Percentiles rank a stretch among this genome's conserved stretches.
Evolutionary conservation across 257 asterid species (phyloP).

Genomic region (Plantago ovata): DNA sequence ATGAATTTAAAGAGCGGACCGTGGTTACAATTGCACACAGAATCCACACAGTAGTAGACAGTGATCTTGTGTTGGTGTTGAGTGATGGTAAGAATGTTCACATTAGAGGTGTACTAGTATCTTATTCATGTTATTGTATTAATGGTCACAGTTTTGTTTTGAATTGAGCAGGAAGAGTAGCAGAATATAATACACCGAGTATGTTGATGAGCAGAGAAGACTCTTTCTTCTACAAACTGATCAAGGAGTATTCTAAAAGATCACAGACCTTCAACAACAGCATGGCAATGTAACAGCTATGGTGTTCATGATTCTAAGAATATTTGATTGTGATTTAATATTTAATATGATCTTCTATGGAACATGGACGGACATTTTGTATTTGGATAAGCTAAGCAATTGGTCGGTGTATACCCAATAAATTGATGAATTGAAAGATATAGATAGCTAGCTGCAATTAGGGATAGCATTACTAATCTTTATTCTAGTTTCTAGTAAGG

Average conservation of each 20-base stretch:
- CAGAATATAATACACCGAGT: constrained; percentile 80
- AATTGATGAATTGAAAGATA: too few relatives aligned
- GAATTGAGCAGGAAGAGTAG: constrained; percentile 71
- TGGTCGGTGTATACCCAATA: too few relatives aligned
- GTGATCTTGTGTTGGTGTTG: constrained; percentile 78
- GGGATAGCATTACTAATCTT: too few relatives aligned
- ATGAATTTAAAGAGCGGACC: constrained; percentile 66
- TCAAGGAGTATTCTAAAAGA: constrained; percentile 83
- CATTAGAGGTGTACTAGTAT: background rate
- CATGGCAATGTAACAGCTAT: constrained; percentile 26
- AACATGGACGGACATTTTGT: too few relatives aligned
- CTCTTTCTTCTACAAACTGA: constrained; percentile 84
- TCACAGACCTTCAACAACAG: constrained; percentile 52
- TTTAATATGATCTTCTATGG: too few relatives aligned
- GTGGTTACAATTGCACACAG: constrained; percentile 94
- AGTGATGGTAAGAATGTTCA: constrained; percentile 69
- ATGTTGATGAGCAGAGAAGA: constrained; percentile 78
- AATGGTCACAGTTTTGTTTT: background rate
- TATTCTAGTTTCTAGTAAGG: too few relatives aligned
- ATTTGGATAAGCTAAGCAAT: too few relatives aligned
- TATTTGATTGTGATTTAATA: too few relatives aligned
- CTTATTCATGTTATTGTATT: background rate
- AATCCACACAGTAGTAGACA: constrained; percentile 93
- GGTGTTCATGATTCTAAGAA: too few relatives aligned
- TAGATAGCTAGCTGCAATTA: too few relatives aligned